phyloP scores from a whole-genome alignment of 352 stramenopile species.

The Globisporangium nodosum region DNA sequence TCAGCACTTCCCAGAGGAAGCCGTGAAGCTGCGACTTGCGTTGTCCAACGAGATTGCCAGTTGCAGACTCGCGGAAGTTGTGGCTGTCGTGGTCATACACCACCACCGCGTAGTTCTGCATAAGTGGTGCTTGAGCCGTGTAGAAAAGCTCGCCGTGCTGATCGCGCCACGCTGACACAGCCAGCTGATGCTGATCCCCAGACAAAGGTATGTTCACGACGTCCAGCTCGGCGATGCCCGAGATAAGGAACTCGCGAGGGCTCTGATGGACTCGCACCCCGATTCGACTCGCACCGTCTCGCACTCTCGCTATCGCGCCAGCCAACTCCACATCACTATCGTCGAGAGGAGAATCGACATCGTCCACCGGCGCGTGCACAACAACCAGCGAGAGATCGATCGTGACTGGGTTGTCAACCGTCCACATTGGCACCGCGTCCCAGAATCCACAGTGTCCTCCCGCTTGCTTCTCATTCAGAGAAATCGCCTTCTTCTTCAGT shows the following conservation, averaged over 20 bases:
- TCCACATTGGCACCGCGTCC: conserved; percentile 7
- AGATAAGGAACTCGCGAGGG: conserved; percentile 3
- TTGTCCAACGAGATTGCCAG: conserved; percentile 16
- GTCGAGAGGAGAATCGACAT: background rate
- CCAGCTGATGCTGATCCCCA: conserved; percentile 9
- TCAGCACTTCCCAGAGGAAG: conserved; percentile 21
- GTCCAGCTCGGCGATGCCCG: background rate
- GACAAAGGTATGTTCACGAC: background rate
- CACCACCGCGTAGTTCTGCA: background rate
- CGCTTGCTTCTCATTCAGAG: background rate
- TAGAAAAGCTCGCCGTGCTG: conserved; percentile 32
- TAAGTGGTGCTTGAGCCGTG: conserved; percentile 7
- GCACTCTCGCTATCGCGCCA: no score
- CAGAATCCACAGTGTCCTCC: conserved; percentile 3
- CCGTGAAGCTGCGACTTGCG: conserved; percentile 19
- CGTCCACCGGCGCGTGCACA: background rate
- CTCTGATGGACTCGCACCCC: background rate
- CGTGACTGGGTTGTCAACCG: background rate
- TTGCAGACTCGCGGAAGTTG: conserved; percentile 22
- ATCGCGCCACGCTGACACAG: conserved; percentile 18
- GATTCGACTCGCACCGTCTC: background rate
- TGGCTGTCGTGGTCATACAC: conserved; percentile 29
- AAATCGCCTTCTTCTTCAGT: background rate
- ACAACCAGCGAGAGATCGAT: background rate
- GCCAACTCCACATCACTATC: background rate